These are phyloP conservation scores for Dendrobium nobile DNA, from an alignment of 106 monocot genomes.

Conservation along the genomic window DNA sequence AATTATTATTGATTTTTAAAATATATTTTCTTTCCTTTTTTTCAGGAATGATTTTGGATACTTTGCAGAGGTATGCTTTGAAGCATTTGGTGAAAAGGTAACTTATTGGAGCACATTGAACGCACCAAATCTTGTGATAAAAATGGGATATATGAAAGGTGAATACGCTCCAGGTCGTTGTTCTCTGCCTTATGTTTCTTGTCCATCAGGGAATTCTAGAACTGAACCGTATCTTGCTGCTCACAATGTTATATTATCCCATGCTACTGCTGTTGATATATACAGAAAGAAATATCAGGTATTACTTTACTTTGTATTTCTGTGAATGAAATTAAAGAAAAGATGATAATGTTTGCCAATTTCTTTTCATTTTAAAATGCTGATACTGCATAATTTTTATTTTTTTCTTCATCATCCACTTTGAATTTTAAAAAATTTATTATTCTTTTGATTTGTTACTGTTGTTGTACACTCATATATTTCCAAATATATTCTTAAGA, in stretches of 20 bases:
- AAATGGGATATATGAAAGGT: conserved; percentile 32
- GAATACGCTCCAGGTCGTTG: conserved; percentile 42
- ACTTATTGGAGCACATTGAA: conserved; percentile 55
- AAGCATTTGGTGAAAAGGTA: conserved; percentile 42
- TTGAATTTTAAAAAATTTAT: no score
- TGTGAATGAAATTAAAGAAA: no score
- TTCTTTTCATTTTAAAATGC: no score
- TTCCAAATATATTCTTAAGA: no score
- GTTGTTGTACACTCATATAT: no score
- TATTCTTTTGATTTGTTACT: no score
- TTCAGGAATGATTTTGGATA: conserved; percentile 40
- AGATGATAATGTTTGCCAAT: no score
- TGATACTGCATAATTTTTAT: no score
- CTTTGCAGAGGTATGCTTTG: conserved; percentile 52
- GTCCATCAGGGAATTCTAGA: conserved; percentile 27
- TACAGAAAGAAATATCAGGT: conserved; percentile 44
- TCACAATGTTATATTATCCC: conserved; percentile 40
- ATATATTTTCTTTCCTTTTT: background rate
- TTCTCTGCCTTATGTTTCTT: conserved; percentile 22
- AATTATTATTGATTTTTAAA: background rate
- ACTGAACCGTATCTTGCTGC: conserved; percentile 38
- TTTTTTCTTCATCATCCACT: no score
- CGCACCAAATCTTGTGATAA: conserved; percentile 32
- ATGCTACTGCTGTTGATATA: conserved; percentile 32
- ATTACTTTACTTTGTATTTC: background rate